Evolutionary conservation across 164 flowering plant genomes (phyloP).

Genomic region (Amborella trichopoda): DNA sequence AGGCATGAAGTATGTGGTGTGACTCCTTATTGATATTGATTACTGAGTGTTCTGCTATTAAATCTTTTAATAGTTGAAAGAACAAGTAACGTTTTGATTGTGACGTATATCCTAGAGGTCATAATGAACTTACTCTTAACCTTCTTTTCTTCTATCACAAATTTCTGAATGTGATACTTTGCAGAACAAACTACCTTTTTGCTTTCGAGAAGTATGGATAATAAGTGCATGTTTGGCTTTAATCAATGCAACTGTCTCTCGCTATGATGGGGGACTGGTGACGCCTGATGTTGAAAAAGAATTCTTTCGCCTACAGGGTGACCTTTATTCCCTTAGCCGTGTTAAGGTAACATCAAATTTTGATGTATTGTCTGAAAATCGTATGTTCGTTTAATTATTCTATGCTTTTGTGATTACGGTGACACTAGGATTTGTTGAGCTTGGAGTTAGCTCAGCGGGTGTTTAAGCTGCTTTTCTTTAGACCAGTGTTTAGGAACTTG

Average conservation of each 20-base stretch:
- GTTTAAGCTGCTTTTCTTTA: too few species aligned
- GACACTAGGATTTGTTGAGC: too few species aligned
- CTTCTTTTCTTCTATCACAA: slow-evolving; percentile 4
- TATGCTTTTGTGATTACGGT: too few species aligned
- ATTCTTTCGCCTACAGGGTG: slow-evolving; percentile 82
- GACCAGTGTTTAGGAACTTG: too few species aligned
- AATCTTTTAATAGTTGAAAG: too few species aligned
- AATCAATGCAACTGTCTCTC: slow-evolving; percentile 50
- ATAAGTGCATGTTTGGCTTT: slow-evolving; percentile 80
- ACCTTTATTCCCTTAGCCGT: slow-evolving; percentile 80
- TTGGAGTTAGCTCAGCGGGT: too few species aligned
- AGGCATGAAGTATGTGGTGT: slow-evolving; percentile 51
- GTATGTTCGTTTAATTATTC: too few species aligned
- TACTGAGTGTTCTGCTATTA: background rate
- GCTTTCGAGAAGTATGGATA: slow-evolving; percentile 95
- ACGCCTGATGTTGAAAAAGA: slow-evolving; percentile 82
- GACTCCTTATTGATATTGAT: slow-evolving; percentile 1
- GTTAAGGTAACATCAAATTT: slow-evolving; percentile 92
- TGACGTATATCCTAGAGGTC: too few species aligned
- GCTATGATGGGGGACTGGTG: slow-evolving; percentile 43
- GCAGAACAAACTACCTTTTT: slow-evolving; percentile 76
- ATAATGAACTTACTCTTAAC: background rate
- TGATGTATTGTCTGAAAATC: too few species aligned
- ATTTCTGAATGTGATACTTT: slow-evolving; percentile 5
- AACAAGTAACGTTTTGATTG: too few species aligned